Conservation (phyloP, 73 alveolate species). For the Loxodes magnus region DNA sequence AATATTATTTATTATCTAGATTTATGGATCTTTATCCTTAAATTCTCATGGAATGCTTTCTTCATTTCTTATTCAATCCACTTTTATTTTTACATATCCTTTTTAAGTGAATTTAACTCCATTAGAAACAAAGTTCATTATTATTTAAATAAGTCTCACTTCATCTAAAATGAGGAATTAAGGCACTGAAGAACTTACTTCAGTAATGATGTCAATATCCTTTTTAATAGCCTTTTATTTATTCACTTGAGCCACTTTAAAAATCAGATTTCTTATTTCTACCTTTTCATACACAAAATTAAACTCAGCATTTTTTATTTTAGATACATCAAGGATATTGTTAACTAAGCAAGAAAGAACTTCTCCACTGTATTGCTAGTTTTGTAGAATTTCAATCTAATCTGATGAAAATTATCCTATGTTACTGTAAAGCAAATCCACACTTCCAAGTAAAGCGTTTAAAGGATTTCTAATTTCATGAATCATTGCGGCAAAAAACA, state of each 20-base stretch:
- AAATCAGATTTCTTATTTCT: not conserved
- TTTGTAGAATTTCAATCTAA: not conserved
- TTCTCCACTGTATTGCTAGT: slow-evolving; percentile 16
- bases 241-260: slow-evolving; percentile 2
- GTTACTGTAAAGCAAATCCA: slow-evolving; percentile 12
- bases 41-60: not conserved
- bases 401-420: not conserved
- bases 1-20: not conserved
- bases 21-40: not conserved
- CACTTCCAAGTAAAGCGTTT: slow-evolving; percentile 20
- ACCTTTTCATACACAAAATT: slow-evolving; percentile 5
- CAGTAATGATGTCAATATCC: slow-evolving; percentile 11
- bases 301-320: slow-evolving; percentile 18
- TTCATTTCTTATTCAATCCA: not conserved
- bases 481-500: slow-evolving; percentile 34
- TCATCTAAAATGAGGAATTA: slow-evolving; percentile 7
- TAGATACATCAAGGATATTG: slow-evolving; percentile 29
- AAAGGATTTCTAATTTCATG: slow-evolving; percentile 50
- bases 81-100: slow-evolving; percentile 25
- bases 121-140: slow-evolving; percentile 31
- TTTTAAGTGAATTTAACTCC: slow-evolving; percentile 30
- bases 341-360: slow-evolving; percentile 26
- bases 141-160: slow-evolving; percentile 21
- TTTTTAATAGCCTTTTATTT: slow-evolving; percentile 1
- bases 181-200: not conserved